phyloP scores from a whole-genome alignment of 225 moss, liverwort and hornwort genomes.

The Bryum argenteum region DNA sequence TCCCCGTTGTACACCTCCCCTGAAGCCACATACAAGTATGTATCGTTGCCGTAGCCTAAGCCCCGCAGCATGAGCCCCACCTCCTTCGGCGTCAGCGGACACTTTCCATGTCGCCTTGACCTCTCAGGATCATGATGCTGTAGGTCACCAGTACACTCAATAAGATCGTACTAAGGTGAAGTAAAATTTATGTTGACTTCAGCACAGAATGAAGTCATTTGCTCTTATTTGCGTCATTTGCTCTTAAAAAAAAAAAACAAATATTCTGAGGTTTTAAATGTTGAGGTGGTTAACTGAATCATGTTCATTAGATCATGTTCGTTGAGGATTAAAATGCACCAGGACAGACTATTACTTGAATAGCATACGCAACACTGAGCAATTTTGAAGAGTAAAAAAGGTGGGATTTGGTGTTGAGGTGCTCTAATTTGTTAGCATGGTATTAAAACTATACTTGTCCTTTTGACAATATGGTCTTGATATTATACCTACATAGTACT shows the following conservation, averaged over 20 bases:
- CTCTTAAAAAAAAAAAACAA: too few species aligned
- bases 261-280: too few species aligned
- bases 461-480: too few species aligned
- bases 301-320: too few species aligned
- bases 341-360: not conserved
- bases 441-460: too few species aligned
- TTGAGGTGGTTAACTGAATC: too few species aligned
- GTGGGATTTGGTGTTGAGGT: not conserved
- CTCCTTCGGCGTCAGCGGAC: conserved; percentile 72
- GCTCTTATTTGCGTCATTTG: too few species aligned
- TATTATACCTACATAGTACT: too few species aligned
- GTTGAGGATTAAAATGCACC: not conserved
- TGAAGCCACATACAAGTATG: conserved; percentile 76
- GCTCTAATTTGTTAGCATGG: not conserved
- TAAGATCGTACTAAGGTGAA: too few species aligned
- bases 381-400: not conserved
- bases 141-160: too few species aligned
- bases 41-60: conserved; percentile 61
- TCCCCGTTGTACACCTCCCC: conserved; percentile 82
- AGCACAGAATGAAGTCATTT: too few species aligned
- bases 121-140: conserved; percentile 54
- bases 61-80: conserved; percentile 81
- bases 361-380: not conserved
- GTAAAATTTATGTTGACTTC: too few species aligned
- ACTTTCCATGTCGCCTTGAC: conserved; percentile 79